Conservation (phyloP, 352 stramenopile species). For the Peronospora farinosa region DNA sequence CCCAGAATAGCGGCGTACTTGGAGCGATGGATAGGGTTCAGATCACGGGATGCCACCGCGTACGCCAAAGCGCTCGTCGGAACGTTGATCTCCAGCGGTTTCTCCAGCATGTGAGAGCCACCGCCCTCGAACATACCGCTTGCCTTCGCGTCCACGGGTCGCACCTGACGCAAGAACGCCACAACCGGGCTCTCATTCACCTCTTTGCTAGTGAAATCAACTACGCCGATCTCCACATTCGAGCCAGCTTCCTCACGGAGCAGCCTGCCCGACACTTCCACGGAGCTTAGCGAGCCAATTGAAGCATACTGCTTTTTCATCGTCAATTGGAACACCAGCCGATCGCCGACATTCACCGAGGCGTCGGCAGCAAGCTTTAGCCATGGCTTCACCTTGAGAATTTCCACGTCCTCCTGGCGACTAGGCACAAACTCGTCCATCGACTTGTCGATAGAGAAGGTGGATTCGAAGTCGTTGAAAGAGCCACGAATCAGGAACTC, state of each 20-base stretch:
- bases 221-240: slow-evolving; percentile 27
- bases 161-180: slow-evolving; percentile 36
- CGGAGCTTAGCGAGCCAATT: slow-evolving; percentile 29
- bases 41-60: slow-evolving; percentile 69
- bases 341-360: slow-evolving; percentile 37
- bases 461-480: slow-evolving; percentile 69
- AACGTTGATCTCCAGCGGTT: slow-evolving; percentile 59
- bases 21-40: slow-evolving; percentile 86
- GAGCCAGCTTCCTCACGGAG: slow-evolving; percentile 35
- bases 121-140: slow-evolving; percentile 40
- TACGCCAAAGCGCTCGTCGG: slow-evolving; percentile 61
- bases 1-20: slow-evolving; percentile 67
- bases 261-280: slow-evolving; percentile 48
- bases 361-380: slow-evolving; percentile 29
- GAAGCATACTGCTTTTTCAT: slow-evolving; percentile 57
- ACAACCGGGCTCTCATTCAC: slow-evolving; percentile 47
- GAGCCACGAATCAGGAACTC: slow-evolving; percentile 83
- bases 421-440: slow-evolving; percentile 36
- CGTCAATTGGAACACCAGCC: slow-evolving; percentile 41
- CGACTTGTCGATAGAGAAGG: slow-evolving; percentile 56
- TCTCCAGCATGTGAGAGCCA: slow-evolving; percentile 61
- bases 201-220: slow-evolving; percentile 33
- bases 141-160: slow-evolving; percentile 20
- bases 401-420: slow-evolving; percentile 40
- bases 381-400: slow-evolving; percentile 66